Conservation (phyloP, 2,329 filamentous ascomycete species). For the Zymoseptoria pseudotritici region DNA sequence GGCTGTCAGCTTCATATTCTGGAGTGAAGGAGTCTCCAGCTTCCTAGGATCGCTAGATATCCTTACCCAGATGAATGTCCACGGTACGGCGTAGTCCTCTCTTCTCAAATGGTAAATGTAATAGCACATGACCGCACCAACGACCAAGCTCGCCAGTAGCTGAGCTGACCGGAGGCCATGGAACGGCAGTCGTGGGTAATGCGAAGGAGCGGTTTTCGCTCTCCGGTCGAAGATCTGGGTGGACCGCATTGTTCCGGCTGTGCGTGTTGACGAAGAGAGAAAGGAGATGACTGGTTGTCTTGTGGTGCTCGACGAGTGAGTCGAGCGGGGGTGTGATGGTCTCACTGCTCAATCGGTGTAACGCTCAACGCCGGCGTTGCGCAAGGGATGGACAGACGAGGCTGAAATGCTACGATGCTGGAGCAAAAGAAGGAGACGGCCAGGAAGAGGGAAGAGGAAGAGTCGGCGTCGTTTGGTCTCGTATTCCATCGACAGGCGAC, state of each 20-base stretch:
- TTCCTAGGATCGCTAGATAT: neutral
- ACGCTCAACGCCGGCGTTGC: neutral
- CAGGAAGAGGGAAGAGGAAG: neutral
- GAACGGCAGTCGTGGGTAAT: constrained; percentile 39
- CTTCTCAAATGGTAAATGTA: constrained; percentile 49
- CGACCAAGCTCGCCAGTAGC: constrained; percentile 40
- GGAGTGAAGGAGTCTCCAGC: neutral
- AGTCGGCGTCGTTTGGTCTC: neutral
- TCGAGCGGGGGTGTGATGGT: neutral
- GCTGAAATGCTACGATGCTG: neutral
- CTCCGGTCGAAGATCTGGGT: constrained; percentile 16
- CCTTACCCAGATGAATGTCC: constrained; percentile 53
- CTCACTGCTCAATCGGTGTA: neutral
- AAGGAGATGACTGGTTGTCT: neutral
- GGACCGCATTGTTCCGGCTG: neutral
- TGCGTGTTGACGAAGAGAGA: neutral
- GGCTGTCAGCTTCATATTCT: neutral
- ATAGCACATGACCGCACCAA: constrained; percentile 47
- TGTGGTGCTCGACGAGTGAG: neutral
- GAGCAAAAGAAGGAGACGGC: neutral
- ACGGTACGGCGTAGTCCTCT: constrained; percentile 42
- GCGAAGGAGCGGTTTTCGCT: constrained; percentile 34
- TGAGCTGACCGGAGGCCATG: constrained; percentile 37
- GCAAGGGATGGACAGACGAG: neutral
- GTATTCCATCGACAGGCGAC: neutral